These are phyloP conservation scores for Chenopodium quinoa DNA, from an alignment of 148 eudicot genomes.

Conservation along the genomic window DNA sequence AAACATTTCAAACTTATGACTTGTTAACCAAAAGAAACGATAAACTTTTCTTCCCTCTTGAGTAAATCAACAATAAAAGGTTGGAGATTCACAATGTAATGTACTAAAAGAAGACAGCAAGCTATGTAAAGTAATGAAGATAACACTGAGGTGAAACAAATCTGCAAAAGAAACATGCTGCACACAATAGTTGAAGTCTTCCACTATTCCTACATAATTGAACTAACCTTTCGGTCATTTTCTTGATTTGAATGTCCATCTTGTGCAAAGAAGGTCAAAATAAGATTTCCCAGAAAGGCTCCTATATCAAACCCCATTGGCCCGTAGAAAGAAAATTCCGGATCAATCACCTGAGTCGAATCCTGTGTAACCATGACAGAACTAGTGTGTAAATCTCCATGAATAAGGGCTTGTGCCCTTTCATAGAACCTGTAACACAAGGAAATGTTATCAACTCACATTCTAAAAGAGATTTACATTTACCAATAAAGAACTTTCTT, in stretches of 20 bases:
- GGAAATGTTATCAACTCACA: conserved; percentile 2
- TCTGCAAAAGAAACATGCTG: neutral
- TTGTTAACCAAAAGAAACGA: too few species aligned
- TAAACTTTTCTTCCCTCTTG: too few species aligned
- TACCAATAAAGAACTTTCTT: neutral
- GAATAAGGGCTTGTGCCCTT: conserved; percentile 88
- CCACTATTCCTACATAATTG: neutral
- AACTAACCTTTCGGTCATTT: conserved; percentile 61
- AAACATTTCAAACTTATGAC: neutral
- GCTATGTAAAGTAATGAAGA: neutral
- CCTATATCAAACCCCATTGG: conserved; percentile 98
- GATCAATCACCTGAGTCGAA: conserved; percentile 95
- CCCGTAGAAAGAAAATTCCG: conserved; percentile 90
- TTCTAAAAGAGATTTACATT: neutral
- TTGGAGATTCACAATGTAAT: too few species aligned
- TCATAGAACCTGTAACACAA: conserved; percentile 74
- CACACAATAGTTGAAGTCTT: neutral
- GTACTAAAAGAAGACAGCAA: neutral
- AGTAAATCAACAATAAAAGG: too few species aligned
- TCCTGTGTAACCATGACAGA: conserved; percentile 84
- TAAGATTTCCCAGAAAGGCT: conserved; percentile 80
- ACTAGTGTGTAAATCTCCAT: conserved; percentile 95
- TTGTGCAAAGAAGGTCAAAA: conserved; percentile 86
- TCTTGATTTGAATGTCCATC: conserved; percentile 69
- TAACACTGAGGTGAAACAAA: too few species aligned